Conservation (phyloP, 2,329 filamentous ascomycete genomes). For the Beauveria varroae region DNA sequence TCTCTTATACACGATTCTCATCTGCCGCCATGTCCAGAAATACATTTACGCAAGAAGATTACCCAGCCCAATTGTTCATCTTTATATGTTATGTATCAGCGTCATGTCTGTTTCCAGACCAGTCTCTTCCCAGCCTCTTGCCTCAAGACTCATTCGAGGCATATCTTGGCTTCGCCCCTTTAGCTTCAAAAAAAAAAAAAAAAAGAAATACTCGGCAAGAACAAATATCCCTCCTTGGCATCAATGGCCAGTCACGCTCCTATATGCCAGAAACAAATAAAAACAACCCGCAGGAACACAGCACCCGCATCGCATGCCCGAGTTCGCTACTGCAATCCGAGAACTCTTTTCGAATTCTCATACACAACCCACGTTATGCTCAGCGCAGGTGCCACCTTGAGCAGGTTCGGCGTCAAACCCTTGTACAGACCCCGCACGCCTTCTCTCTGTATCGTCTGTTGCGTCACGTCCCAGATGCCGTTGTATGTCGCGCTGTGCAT, state of each 20-base stretch:
- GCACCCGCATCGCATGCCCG: neutral
- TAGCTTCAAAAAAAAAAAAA: neutral
- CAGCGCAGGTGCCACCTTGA: conserved; percentile 93
- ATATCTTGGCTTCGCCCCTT: neutral
- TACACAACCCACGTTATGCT: conserved; percentile 95
- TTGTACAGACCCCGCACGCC: conserved; percentile 85
- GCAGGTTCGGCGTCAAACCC: conserved; percentile 85
- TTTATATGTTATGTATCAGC: conserved; percentile 1
- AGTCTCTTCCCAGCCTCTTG: neutral
- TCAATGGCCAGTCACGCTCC: neutral
- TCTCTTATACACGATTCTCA: neutral
- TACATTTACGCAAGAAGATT: neutral
- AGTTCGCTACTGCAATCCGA: conserved; percentile 41
- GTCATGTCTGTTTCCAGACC: neutral
- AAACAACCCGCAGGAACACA: neutral
- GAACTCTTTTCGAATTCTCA: conserved; percentile 74
- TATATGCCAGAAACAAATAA: conserved; percentile 6
- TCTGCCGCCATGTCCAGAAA: neutral
- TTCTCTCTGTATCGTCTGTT: conserved; percentile 75
- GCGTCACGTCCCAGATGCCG: conserved; percentile 82
- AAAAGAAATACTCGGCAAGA: neutral
- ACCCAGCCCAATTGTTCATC: neutral
- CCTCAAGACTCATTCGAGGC: neutral
- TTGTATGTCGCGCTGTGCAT: conserved; percentile 86
- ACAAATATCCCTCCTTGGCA: neutral